Conservation (phyloP, 139 green algal species). For the Chlamydomonas urium region DNA sequence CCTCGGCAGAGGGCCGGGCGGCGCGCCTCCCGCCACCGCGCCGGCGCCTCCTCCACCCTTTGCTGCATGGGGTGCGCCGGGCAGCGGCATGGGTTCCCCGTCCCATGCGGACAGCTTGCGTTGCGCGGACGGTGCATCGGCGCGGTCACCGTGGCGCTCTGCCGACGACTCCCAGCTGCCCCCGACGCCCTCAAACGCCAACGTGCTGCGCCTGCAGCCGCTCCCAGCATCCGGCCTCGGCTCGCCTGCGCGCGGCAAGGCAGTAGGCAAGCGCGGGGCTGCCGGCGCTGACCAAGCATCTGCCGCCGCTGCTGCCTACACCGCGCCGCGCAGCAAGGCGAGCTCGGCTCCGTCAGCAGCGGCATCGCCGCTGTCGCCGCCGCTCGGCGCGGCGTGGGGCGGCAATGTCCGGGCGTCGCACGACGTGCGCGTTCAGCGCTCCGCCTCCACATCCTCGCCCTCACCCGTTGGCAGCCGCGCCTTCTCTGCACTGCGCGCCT, state of each 20-base stretch:
- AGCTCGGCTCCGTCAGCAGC: too few relatives aligned
- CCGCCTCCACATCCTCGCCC: too few relatives aligned
- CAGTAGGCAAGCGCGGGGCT: neutral
- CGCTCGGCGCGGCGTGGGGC: neutral
- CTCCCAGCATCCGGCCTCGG: neutral
- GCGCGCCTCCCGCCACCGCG: too few relatives aligned
- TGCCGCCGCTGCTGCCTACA: neutral
- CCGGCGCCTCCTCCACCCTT: too few relatives aligned
- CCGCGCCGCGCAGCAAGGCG: neutral
- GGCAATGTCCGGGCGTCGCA: neutral
- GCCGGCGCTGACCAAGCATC: neutral
- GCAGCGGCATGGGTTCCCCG: too few relatives aligned
- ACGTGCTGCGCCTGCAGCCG: slow-evolving; percentile 1
- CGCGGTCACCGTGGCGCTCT: neutral
- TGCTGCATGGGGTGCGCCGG: too few relatives aligned
- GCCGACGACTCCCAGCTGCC: neutral
- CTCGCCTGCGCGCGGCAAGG: neutral
- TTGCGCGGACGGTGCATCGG: too few relatives aligned
- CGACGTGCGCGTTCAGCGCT: neutral
- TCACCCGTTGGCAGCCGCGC: too few relatives aligned
- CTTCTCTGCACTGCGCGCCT: neutral
- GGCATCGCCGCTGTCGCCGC: too few relatives aligned
- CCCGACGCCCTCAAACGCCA: neutral
- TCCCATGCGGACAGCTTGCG: too few relatives aligned
- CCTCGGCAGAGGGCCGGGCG: too few relatives aligned